Base-by-base conservation (phyloP, 768 basidiomycete species). In the Leccinellum rugosiceps region DNA sequence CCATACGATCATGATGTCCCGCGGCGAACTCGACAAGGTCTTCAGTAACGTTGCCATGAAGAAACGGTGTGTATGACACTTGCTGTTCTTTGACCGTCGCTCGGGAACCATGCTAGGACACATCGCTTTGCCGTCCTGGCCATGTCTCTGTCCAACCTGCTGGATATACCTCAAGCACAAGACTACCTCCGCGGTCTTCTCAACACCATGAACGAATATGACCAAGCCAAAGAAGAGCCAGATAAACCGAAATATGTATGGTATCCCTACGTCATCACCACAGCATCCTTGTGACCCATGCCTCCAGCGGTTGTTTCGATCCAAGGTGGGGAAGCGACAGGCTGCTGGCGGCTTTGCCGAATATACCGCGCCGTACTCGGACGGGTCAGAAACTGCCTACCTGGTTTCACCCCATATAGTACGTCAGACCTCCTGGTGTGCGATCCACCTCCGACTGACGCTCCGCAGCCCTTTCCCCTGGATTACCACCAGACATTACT, bases 401-500 rank as follows among this genome's bases (percentile, higher is more conserved):
- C 81, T 92, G 55, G 76, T 88, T 58, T 77, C 80, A 43, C 90
- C 88, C 0, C 87, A 91, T 67, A 83, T 90, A 68, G 91, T 91
- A 60, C 62, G 84, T 76, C 56, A n/a, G 58, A 46, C 32, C 9
- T 53, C 9, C 55, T 19, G 41, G 32, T 49, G n/a, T 23, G 32
- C 25, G 41, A 21, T 21, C 25, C 55, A 26, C 30, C 11, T 60
- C 46, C 59, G 51, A 57, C 54, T 52, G 46, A 57, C 34, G 26
- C 30, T 53, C 10, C 52, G 52, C 60, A 94, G 92, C 89, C 93
- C n/a, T 95, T 94, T 73, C 77, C 87, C 3, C 71, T 95, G 54
- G 93, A 95, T 72, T 95, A 96, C 68, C 87, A 91, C 62, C 89
- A 95, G 73, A 90, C 90, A 10, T 82, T 94, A 34, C 83, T 93